These are phyloP conservation scores for Colletotrichum sp. DNA, from an alignment of 2,329 filamentous ascomycete genomes.

Conservation along the genomic window DNA sequence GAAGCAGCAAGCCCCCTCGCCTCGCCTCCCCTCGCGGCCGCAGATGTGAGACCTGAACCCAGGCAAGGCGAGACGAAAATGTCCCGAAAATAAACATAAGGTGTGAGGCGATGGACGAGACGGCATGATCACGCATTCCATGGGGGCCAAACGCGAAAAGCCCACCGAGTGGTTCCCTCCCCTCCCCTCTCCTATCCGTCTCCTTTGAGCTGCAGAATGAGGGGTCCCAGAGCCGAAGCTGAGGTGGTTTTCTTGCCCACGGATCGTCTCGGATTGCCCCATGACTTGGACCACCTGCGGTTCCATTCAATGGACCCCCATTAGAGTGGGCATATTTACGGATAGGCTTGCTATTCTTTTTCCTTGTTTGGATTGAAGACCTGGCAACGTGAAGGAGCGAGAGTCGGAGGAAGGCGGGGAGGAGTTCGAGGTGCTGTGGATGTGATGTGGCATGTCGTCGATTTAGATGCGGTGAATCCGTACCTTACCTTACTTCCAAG, in stretches of 20 bases:
- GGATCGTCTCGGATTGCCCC: neutral
- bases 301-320: neutral
- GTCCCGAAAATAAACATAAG: neutral
- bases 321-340: neutral
- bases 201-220: neutral
- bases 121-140: neutral
- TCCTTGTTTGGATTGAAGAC: neutral
- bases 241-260: neutral
- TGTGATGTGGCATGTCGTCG: neutral
- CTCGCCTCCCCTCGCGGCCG: neutral
- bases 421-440: neutral
- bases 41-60: neutral
- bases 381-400: neutral
- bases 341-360: neutral
- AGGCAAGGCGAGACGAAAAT: neutral
- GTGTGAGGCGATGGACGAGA: neutral
- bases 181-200: neutral
- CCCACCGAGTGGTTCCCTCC: neutral
- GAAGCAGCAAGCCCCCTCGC: neutral
- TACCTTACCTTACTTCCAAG: neutral
- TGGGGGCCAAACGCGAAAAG: neutral
- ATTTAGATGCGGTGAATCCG: neutral
- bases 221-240: neutral
- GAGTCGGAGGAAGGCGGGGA: neutral
- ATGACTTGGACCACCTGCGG: neutral